A percentile compares a stretch with the other conserved stretches of the same genome.
phyloP scores from a whole-genome alignment of 2,329 filamentous ascomycete species.

The Ambrosiella cleistominuta region DNA sequence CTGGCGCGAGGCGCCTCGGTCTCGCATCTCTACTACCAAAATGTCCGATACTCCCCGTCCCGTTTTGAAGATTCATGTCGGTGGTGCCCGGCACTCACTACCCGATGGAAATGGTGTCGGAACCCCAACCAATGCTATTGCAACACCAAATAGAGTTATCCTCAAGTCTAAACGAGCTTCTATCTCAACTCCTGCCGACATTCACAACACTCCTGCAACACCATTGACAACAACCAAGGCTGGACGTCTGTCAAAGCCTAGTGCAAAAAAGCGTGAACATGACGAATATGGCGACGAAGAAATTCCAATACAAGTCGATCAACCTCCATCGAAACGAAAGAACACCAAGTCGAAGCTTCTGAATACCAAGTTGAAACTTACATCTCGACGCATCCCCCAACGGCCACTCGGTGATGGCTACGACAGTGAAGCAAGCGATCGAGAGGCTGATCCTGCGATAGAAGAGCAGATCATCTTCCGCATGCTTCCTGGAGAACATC shows the following conservation, averaged over 20 bases:
- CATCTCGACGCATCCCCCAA: slow-evolving; percentile 38
- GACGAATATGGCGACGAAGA: slow-evolving; percentile 35
- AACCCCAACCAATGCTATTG: slow-evolving; percentile 13
- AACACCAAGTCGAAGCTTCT: slow-evolving; percentile 10
- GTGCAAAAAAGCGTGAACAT: slow-evolving; percentile 43
- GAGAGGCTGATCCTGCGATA: slow-evolving; percentile 69
- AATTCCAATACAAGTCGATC: slow-evolving; percentile 21
- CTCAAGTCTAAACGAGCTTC: slow-evolving; percentile 25
- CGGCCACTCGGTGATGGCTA: slow-evolving; percentile 75
- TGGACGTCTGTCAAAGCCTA: slow-evolving; percentile 41
- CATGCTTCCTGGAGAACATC: slow-evolving; percentile 72
- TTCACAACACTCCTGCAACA: slow-evolving; percentile 14
- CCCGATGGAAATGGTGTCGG: slow-evolving; percentile 13
- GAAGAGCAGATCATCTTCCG: slow-evolving; percentile 82
- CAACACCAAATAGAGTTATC: slow-evolving; percentile 19
- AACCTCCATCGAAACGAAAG: slow-evolving; percentile 28
- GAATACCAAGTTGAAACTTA: slow-evolving; percentile 32
- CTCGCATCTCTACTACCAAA: not conserved
- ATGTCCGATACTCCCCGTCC: slow-evolving; percentile 15
- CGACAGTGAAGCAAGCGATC: slow-evolving; percentile 87
- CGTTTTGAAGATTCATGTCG: slow-evolving; percentile 17
- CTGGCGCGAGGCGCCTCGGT: not conserved
- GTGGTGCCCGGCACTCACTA: slow-evolving; percentile 8
- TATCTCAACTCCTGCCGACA: slow-evolving; percentile 21
- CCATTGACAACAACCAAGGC: slow-evolving; percentile 37